Evolutionary conservation across 192 early-diverging fungal genomes (phyloP).

Genomic region (Bifiguratus adelaidae): DNA sequence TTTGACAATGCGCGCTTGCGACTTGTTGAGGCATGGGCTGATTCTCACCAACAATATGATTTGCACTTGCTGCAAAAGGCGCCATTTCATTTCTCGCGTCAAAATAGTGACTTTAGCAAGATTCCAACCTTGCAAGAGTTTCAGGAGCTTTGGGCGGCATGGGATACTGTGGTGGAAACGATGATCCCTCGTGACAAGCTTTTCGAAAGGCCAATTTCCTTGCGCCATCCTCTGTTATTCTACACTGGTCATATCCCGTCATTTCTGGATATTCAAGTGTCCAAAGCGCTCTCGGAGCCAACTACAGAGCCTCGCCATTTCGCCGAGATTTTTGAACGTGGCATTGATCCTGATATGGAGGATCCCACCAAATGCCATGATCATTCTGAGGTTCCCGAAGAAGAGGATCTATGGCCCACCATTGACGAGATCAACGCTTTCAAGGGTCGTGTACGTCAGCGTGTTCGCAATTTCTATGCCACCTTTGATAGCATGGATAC

Average conservation of each 20-base stretch:
- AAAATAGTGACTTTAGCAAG: not conserved
- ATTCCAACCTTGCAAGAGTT: constrained; percentile 64
- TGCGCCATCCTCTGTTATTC: constrained; percentile 85
- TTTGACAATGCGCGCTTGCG: constrained; percentile 31
- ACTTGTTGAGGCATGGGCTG: constrained; percentile 37
- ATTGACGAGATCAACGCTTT: constrained; percentile 56
- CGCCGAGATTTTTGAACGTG: constrained; percentile 84
- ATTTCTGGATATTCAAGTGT: constrained; percentile 55
- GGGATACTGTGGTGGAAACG: constrained; percentile 58
- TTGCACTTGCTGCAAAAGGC: constrained; percentile 47
- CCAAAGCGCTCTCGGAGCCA: constrained; percentile 24
- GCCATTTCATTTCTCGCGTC: constrained; percentile 25
- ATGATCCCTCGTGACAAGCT: constrained; percentile 49
- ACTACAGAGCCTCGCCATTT: constrained; percentile 53
- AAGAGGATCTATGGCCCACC: constrained; percentile 54
- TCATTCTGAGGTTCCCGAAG: constrained; percentile 55
- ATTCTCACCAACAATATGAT: constrained; percentile 37
- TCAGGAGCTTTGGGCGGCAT: constrained; percentile 68
- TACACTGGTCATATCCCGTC: constrained; percentile 80
- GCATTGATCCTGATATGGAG: constrained; percentile 85
- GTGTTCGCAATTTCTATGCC: constrained; percentile 17
- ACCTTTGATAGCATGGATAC: constrained; percentile 7
- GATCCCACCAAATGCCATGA: constrained; percentile 60
- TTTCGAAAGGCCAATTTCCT: constrained; percentile 60
- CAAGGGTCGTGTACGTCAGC: constrained; percentile 45